phyloP scores from a whole-genome alignment of 257 asterid genomes.

The Osmanthus fragrans region DNA sequence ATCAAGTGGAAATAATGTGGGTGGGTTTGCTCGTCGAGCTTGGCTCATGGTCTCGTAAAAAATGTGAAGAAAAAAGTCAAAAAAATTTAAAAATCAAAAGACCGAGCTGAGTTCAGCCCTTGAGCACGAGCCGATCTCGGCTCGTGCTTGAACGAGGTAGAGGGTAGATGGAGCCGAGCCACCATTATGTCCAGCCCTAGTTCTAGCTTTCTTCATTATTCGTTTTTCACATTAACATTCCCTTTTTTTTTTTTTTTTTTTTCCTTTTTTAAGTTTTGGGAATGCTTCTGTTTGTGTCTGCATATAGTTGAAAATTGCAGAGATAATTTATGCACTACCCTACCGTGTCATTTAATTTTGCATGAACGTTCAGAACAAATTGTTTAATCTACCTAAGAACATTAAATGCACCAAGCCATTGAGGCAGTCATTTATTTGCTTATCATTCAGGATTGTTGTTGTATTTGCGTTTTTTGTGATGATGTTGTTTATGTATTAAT shows the following conservation, averaged over 20 bases:
- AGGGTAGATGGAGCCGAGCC: too few species aligned
- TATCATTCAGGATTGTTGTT: conserved; percentile 10
- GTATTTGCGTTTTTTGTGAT: conserved; percentile 9
- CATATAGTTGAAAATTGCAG: conserved; percentile 13
- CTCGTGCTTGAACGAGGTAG: too few species aligned
- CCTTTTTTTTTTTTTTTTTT: neutral
- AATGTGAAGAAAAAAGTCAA: too few species aligned
- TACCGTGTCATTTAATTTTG: neutral
- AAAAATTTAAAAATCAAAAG: too few species aligned
- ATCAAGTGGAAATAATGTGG: neutral
- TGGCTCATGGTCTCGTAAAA: too few species aligned
- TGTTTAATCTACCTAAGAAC: neutral
- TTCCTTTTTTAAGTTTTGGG: neutral
- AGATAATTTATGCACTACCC: conserved; percentile 1
- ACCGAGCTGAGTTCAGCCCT: too few species aligned
- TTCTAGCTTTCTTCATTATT: neutral
- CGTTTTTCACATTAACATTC: neutral
- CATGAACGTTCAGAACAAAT: neutral
- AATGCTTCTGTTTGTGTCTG: conserved; percentile 3
- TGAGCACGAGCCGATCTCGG: too few species aligned
- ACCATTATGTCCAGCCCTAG: too few species aligned
- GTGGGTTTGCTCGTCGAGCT: too few species aligned
- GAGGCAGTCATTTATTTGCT: conserved; percentile 2
- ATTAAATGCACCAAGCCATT: neutral
- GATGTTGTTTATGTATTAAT: neutral